Evolutionary conservation across 129 eudicot species (phyloP).

Genomic region (Centaurea solstitialis): DNA sequence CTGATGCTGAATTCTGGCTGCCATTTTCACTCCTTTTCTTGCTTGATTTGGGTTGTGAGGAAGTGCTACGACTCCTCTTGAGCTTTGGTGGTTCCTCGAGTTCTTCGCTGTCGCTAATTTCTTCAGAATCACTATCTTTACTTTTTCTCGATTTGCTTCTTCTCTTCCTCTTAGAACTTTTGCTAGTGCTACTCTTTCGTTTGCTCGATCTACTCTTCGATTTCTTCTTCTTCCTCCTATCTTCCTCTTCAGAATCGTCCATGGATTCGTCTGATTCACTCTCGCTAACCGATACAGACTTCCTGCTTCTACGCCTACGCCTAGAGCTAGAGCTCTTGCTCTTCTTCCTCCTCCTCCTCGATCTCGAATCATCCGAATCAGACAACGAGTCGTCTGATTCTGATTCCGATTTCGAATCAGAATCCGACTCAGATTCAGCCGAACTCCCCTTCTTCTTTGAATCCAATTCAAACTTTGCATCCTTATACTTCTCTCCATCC

Average conservation of each 20-base stretch:
- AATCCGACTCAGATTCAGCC: constrained; percentile 32
- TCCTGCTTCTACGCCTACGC: constrained; percentile 38
- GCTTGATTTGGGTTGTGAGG: constrained; percentile 39
- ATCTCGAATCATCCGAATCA: constrained; percentile 35
- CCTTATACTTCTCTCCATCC: constrained; percentile 21
- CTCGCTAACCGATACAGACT: constrained; percentile 48
- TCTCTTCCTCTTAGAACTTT: constrained; percentile 33
- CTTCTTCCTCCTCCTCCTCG: constrained; percentile 30
- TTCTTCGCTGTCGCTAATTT: constrained; percentile 43
- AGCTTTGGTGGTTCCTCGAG: constrained; percentile 37
- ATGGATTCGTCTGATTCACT: constrained; percentile 42
- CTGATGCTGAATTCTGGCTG: constrained; percentile 36
- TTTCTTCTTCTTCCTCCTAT: constrained; percentile 35
- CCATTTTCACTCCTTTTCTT: constrained; percentile 49
- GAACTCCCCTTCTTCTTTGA: constrained; percentile 4
- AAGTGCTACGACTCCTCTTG: constrained; percentile 25
- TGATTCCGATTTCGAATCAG: constrained; percentile 36
- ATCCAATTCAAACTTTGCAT: constrained; percentile 6
- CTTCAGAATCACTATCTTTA: constrained; percentile 37
- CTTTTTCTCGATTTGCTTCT: constrained; percentile 44
- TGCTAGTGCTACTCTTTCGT: constrained; percentile 41
- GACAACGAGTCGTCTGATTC: constrained; percentile 45
- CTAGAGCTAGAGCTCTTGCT: constrained; percentile 39
- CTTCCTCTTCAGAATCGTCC: constrained; percentile 58
- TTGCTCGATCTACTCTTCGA: constrained; percentile 22